Percentiles rank a stretch among this genome's conserved stretches.
These are phyloP conservation scores for Cocos nucifera DNA, from an alignment of 176 grass and related monocot species.

Conservation along the genomic window DNA sequence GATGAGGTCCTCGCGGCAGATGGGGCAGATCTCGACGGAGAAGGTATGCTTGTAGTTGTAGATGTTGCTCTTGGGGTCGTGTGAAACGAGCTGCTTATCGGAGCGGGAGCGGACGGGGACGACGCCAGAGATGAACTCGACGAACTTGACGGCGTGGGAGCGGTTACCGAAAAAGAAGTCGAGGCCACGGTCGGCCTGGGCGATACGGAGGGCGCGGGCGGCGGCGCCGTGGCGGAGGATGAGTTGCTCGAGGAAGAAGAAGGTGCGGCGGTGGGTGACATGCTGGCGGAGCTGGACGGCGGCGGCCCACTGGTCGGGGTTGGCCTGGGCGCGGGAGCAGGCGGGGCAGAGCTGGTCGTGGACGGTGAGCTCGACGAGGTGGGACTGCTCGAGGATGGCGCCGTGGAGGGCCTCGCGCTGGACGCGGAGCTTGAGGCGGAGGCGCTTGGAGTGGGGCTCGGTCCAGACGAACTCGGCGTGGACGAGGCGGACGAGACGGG, in stretches of 20 bases:
- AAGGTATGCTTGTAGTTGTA: constrained; percentile 92
- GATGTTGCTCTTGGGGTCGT: constrained; percentile 57
- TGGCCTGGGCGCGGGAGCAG: constrained; percentile 56
- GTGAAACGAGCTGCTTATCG: constrained; percentile 86
- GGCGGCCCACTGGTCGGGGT: constrained; percentile 78
- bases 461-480: constrained; percentile 89
- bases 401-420: constrained; percentile 66
- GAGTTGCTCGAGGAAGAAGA: constrained; percentile 88
- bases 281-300: constrained; percentile 82
- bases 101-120: constrained; percentile 50
- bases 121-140: constrained; percentile 69
- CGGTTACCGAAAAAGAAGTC: constrained; percentile 78
- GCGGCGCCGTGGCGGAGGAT: constrained; percentile 80
- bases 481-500: constrained; percentile 50
- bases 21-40: constrained; percentile 82
- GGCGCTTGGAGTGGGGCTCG: constrained; percentile 94
- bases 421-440: constrained; percentile 82
- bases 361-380: constrained; percentile 66
- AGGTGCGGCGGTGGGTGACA: constrained; percentile 69
- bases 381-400: constrained; percentile 72
- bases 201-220: constrained; percentile 51
- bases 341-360: constrained; percentile 70
- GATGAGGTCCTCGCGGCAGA: constrained; percentile 89
- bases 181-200: constrained; percentile 35
- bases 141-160: constrained; percentile 56